Base-by-base conservation (phyloP, 352 stramenopile species). In the Lagenidium giganteum region DNA sequence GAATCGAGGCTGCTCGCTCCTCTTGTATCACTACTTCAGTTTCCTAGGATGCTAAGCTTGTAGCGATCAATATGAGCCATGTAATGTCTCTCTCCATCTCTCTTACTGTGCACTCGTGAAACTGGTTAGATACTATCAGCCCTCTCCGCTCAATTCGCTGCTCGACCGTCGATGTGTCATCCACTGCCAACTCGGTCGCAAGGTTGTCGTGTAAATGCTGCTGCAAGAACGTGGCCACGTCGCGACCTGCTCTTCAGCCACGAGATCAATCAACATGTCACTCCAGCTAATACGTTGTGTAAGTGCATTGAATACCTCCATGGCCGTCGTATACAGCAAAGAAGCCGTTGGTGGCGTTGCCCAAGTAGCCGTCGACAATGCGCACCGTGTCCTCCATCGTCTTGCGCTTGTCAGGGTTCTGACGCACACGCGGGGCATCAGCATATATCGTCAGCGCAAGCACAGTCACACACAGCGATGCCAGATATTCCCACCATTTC, bases 371-470 rank as follows among this genome's bases (percentile, higher is more conserved):
- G 45, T 93, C 80, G 12, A 90, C 70, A 21, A 90, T 74, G 17
- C 73, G 64, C 45, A 81, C 57, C 13, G 73, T 79, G 64, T 93
- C 80, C 46, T 93, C 80, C 80, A 93, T 93, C 18, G 77, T 89
- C 54, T 88, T 83, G 28, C 80, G 66, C 32, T 75, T 56, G 47
- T 67, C 54, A 3, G 75, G 75, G 47, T 93, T 93, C 80, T 93
- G 39, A 8, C 18, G 26, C 14, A 11, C 53, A 21, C 18, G 3
- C 21, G 44, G 3, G 22, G 22, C 18, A 3, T 23, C 26, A 30
- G 17, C 21, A 32, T 25, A 24, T 5, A 24, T 12, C 34, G 21
- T 41, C 12, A 41, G 14, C 25, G 12, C 13, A 17, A 9, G n/a
- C 25, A 38, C 22, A 21, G 20, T 5, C n/a, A 4, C 28, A 17